Conservation (phyloP, 768 basidiomycete species). For the Neoboletus brunneissimus region DNA sequence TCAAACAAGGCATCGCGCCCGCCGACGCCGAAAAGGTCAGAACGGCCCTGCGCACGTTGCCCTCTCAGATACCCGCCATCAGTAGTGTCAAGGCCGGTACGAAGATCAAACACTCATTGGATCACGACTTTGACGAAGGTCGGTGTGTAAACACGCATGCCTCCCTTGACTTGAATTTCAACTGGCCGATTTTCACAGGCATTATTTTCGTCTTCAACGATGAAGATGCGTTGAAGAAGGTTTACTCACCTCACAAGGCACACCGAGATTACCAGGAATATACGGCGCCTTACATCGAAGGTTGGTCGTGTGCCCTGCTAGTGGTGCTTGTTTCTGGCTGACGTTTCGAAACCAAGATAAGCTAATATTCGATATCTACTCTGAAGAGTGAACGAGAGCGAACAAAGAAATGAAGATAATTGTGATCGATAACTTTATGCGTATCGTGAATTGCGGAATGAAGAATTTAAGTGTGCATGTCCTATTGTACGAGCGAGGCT, state of each 20-base stretch:
- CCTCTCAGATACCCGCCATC: conserved; percentile 21
- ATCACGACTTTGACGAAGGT: conserved; percentile 27
- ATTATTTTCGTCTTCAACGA: conserved; percentile 23
- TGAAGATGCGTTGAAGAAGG: conserved; percentile 8
- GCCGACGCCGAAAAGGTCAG: conserved; percentile 7
- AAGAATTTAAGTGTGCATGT: not conserved
- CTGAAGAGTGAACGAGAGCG: conserved; percentile 6
- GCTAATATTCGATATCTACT: conserved; percentile 25
- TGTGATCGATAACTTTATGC: not conserved
- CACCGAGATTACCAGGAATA: conserved; percentile 9
- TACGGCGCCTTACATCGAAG: conserved; percentile 15
- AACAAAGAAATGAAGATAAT: not conserved
- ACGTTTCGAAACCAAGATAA: conserved; percentile 8
- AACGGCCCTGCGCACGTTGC: conserved; percentile 3
- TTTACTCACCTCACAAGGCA: conserved; percentile 14
- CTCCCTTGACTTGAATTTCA: not conserved
- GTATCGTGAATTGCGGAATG: conserved; percentile 6
- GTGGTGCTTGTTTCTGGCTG: not conserved
- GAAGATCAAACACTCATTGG: conserved; percentile 17
- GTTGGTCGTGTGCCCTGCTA: conserved; percentile 3
- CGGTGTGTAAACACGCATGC: not conserved
- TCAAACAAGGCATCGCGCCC: conserved; percentile 14
- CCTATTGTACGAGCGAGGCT: not conserved
- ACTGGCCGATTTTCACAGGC: conserved; percentile 9
- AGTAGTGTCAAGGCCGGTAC: conserved; percentile 9